Evolutionary conservation across 192 early-diverging fungal species (phyloP).

Genomic region (Backusella luteola): DNA sequence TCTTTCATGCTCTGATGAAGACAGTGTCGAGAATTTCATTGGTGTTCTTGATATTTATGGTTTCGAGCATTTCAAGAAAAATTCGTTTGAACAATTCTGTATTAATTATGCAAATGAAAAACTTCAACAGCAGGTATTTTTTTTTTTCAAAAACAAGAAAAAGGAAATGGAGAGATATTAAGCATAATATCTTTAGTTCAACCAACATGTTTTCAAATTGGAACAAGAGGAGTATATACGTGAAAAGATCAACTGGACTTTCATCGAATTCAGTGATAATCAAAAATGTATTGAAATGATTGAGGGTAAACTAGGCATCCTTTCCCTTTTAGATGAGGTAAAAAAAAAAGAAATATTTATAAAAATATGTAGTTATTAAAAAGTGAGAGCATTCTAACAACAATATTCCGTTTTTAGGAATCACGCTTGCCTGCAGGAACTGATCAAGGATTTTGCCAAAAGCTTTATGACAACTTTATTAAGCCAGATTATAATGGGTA

Average conservation of each 20-base stretch:
- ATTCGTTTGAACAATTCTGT: constrained; percentile 99
- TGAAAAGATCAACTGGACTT: constrained; percentile 97
- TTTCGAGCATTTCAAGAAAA: constrained; percentile 99
- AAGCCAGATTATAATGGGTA: constrained; percentile 60
- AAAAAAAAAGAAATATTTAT: constrained; percentile 15
- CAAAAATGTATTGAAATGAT: constrained; percentile 99
- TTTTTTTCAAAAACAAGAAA: background rate
- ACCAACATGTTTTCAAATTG: constrained; percentile 98
- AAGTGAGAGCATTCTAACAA: background rate
- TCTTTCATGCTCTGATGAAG: constrained; percentile 56
- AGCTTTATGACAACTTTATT: constrained; percentile 84
- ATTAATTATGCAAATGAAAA: constrained; percentile 98
- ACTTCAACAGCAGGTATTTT: constrained; percentile 77
- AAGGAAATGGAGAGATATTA: background rate
- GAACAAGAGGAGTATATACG: constrained; percentile 98
- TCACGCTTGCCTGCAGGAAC: constrained; percentile 80
- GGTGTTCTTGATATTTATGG: constrained; percentile 99
- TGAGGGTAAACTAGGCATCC: constrained; percentile 91
- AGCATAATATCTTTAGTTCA: constrained; percentile 60
- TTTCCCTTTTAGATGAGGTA: constrained; percentile 95
- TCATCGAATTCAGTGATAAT: constrained; percentile 99
- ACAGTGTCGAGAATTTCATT: constrained; percentile 68
- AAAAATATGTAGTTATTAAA: background rate
- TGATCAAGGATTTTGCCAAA: constrained; percentile 83
- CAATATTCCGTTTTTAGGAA: constrained; percentile 35